These are phyloP conservation scores for Leishmania aethiopica DNA, from an alignment of 208 protist species.

Conservation along the genomic window DNA sequence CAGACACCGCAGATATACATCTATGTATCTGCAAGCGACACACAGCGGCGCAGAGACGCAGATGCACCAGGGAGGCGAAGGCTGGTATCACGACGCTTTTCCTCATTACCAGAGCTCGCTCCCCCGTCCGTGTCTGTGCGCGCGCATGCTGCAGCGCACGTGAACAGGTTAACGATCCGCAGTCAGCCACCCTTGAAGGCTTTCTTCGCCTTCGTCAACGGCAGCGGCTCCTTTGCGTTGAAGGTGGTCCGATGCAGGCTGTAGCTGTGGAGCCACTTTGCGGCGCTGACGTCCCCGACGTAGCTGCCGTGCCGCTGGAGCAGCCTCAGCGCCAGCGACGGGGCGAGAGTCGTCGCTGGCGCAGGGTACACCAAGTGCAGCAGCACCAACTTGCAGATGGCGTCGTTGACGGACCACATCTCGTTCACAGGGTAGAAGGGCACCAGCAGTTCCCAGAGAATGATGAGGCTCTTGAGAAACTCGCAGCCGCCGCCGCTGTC, in stretches of 20 bases:
- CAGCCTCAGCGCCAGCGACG: slow-evolving; percentile 42
- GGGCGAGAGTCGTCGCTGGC: slow-evolving; percentile 15
- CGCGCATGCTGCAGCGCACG: background rate
- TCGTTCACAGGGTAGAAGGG: slow-evolving; percentile 80
- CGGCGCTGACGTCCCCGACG: slow-evolving; percentile 39
- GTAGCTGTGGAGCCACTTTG: slow-evolving; percentile 56
- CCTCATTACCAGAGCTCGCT: background rate
- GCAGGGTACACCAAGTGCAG: slow-evolving; percentile 47
- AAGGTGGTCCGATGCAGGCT: slow-evolving; percentile 44
- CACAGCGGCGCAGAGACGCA: background rate
- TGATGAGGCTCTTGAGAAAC: slow-evolving; percentile 43
- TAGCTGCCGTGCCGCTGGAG: slow-evolving; percentile 67
- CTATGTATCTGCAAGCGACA: background rate
- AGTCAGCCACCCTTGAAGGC: slow-evolving; percentile 33
- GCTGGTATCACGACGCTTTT: background rate
- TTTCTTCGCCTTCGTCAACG: slow-evolving; percentile 58
- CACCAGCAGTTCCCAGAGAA: slow-evolving; percentile 61
- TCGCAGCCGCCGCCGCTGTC: slow-evolving; percentile 48
- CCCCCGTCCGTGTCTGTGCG: background rate
- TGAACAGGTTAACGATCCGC: background rate
- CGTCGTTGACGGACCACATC: slow-evolving; percentile 79
- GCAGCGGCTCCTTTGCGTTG: slow-evolving; percentile 42
- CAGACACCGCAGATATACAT: background rate
- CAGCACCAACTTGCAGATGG: slow-evolving; percentile 67
- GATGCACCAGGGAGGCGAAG: background rate